Evolutionary conservation across 2,329 filamentous ascomycete species (phyloP).

Genomic region (Calonectria crousiana): DNA sequence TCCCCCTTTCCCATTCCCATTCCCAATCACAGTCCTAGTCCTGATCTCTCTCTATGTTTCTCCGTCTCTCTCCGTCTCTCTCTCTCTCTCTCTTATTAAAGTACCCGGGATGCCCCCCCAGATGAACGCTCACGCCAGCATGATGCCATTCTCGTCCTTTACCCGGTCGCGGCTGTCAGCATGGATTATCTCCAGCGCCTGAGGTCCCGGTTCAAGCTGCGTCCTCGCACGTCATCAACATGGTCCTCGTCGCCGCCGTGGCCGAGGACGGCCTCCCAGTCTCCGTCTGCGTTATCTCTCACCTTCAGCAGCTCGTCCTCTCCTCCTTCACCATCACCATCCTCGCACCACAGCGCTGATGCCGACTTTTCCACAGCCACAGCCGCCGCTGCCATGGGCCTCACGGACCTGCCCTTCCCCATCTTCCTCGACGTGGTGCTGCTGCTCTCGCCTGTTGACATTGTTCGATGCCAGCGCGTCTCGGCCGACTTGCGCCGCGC

Average conservation of each 20-base stretch:
- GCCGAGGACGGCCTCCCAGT: neutral
- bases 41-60: too few species aligned
- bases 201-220: slow-evolving; percentile 13
- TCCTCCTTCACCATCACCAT: neutral
- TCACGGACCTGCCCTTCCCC: slow-evolving; percentile 66
- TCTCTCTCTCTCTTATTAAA: neutral
- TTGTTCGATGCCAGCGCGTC: slow-evolving; percentile 64
- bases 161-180: slow-evolving; percentile 14
- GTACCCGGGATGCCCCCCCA: neutral
- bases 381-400: slow-evolving; percentile 32
- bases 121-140: neutral
- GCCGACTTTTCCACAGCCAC: slow-evolving; percentile 42
- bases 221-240: slow-evolving; percentile 6
- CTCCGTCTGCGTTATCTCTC: neutral
- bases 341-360: neutral
- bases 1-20: too few species aligned
- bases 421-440: slow-evolving; percentile 67
- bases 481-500: slow-evolving; percentile 61
- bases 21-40: too few species aligned
- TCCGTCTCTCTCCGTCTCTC: too few species aligned
- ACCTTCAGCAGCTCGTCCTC: neutral
- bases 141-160: neutral
- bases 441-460: slow-evolving; percentile 62
- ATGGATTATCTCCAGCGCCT: slow-evolving; percentile 20
- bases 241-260: neutral